Base-by-base conservation (phyloP, 192 early-diverging fungal species). In the Chytriomyces sp. region DNA sequence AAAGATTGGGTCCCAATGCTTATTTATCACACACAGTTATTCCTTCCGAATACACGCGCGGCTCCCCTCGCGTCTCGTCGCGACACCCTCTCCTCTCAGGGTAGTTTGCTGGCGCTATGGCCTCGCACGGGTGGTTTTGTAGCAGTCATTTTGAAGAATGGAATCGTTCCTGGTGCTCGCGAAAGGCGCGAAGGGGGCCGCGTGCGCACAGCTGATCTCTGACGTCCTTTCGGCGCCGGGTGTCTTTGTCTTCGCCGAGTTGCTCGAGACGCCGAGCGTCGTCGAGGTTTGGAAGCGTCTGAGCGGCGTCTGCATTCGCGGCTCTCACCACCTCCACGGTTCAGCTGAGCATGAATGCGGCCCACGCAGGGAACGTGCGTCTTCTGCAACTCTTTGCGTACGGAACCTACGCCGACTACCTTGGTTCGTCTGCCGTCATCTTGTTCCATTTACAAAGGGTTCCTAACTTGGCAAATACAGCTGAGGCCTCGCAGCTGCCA, bases 321-420 rank as follows among this genome's bases (percentile, higher is more conserved):
- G 22, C 44, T 49, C 44, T 49, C 44, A 22, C 1, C 44, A n/a
- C 44, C 44, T n/a, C 44, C 44, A 49, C 22, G 2, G 1, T 49
- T 3, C 17, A 14, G 14, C 44, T n/a, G 44, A 49, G 44, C 14
- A 49, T 49, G 44, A 14, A 49, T 3, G n/a, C 44, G 44, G 2
- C 44, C 44, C 22, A 49, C 22, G 44, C 44, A n/a, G 44, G 44
- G 7, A 30, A 86, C 82, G 69, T 80, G 79, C 77, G 75, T n/a
- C 67, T 93, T 19, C 81, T 95, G 40, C 62, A 86, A 49, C 68
- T 93, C 19, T 95, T 94, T 80, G 86, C 92, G n/a, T 95, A 87
- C 77, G 93, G 93, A 34, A 93, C 91, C 5, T 94, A 84, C 64
- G 74, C 73, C 53, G 92, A 93, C 67, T 95, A 92, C 67, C 80